Conservation (phyloP, 169 alveolate genomes). For the Cryptosporidium viatorum region DNA sequence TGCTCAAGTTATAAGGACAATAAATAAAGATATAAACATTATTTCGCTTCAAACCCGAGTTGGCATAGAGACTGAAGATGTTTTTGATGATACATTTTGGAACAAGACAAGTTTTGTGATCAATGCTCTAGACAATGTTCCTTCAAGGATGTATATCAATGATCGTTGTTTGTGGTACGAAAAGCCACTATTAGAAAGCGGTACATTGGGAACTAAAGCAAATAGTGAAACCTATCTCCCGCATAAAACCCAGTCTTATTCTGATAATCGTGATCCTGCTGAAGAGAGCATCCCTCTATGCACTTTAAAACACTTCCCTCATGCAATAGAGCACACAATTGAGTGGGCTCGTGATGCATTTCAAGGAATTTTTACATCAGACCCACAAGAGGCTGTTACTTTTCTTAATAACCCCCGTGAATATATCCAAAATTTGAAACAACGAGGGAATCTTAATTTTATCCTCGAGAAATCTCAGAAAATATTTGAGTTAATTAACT, state of each 20-base stretch:
- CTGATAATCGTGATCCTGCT: slow-evolving; percentile 98
- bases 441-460: slow-evolving; percentile 75
- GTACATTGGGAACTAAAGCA: slow-evolving; percentile 99
- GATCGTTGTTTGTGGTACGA: slow-evolving; percentile 97
- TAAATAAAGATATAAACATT: slow-evolving; percentile 88
- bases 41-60: slow-evolving; percentile 89
- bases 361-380: slow-evolving; percentile 94
- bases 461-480: slow-evolving; percentile 76
- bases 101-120: slow-evolving; percentile 92
- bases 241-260: slow-evolving; percentile 95
- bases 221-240: slow-evolving; percentile 95
- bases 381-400: slow-evolving; percentile 90
- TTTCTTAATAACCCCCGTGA: slow-evolving; percentile 85
- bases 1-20: slow-evolving; percentile 88
- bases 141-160: slow-evolving; percentile 98
- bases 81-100: slow-evolving; percentile 98
- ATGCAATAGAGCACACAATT: slow-evolving; percentile 97
- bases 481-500: slow-evolving; percentile 33
- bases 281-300: slow-evolving; percentile 97
- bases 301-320: slow-evolving; percentile 96
- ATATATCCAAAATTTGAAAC: slow-evolving; percentile 77
- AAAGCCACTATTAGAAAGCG: slow-evolving; percentile 98
- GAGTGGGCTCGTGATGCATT: slow-evolving; percentile 99
- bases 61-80: slow-evolving; percentile 95
- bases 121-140: slow-evolving; percentile 96